Percentiles rank a stretch among this genome's conserved stretches.
Conservation (phyloP, 208 protist genomes). For the Entamoeba histolytica region DNA sequence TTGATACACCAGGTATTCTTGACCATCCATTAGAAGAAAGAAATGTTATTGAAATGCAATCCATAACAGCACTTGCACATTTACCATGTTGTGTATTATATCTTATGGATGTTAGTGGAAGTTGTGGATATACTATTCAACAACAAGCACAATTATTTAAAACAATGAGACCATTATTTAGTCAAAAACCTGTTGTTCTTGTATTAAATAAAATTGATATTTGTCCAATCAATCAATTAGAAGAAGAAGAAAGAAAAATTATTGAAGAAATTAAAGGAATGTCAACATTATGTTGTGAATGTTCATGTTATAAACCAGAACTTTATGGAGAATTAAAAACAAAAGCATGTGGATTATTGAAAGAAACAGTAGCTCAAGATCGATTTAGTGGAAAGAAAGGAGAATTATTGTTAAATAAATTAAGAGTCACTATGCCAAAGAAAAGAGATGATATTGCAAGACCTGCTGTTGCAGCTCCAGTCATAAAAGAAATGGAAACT, state of each 20-base stretch:
- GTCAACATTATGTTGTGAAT: background rate
- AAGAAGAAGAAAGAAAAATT: slow-evolving; percentile 50
- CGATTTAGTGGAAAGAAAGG: slow-evolving; percentile 35
- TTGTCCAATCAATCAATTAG: slow-evolving; percentile 58
- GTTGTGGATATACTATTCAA: slow-evolving; percentile 69
- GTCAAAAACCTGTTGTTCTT: slow-evolving; percentile 93
- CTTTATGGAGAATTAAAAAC: background rate
- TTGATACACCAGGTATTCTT: slow-evolving; percentile 98
- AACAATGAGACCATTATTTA: slow-evolving; percentile 88
- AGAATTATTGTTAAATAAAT: slow-evolving; percentile 53
- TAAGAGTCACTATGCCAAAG: slow-evolving; percentile 34
- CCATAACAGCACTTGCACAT: slow-evolving; percentile 84
- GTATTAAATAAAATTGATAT: slow-evolving; percentile 96
- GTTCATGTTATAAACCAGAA: slow-evolving; percentile 47
- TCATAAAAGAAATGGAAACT: slow-evolving; percentile 37
- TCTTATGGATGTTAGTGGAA: slow-evolving; percentile 91
- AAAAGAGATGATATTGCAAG: slow-evolving; percentile 38
- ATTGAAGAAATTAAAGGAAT: slow-evolving; percentile 26
- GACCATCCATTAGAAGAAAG: slow-evolving; percentile 95
- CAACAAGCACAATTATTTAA: slow-evolving; percentile 67
- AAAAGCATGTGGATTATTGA: slow-evolving; percentile 68
- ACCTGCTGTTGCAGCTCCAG: slow-evolving; percentile 9
- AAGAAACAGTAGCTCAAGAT: slow-evolving; percentile 61
- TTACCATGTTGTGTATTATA: slow-evolving; percentile 85
- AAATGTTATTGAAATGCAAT: slow-evolving; percentile 99